phyloP scores from a whole-genome alignment of 805 yeast genomes.

The Jamesozyma jinghongensis region DNA sequence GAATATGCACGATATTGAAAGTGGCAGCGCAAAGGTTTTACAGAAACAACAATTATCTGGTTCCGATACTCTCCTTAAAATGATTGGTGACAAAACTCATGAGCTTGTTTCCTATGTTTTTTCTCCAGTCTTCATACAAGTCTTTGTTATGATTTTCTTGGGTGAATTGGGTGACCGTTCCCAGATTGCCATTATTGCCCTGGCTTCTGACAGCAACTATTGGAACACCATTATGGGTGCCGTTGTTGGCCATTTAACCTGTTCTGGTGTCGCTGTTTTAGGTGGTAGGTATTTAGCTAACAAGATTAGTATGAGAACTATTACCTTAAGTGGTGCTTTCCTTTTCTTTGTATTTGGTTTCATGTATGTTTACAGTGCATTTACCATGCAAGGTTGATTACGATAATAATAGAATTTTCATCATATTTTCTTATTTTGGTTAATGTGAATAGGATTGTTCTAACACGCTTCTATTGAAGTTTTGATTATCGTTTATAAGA shows the following conservation, averaged over 20 bases:
- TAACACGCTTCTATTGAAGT: too few species aligned
- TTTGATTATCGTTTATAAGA: too few species aligned
- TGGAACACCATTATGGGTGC: conserved; percentile 87
- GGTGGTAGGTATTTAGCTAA: conserved; percentile 91
- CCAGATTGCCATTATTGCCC: conserved; percentile 94
- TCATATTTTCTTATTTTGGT: background rate
- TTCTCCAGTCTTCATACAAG: conserved; percentile 89
- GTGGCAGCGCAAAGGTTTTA: conserved; percentile 31
- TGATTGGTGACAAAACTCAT: conserved; percentile 39
- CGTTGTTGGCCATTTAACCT: conserved; percentile 75
- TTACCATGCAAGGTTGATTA: conserved; percentile 6
- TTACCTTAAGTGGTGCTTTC: conserved; percentile 82
- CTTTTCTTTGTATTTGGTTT: conserved; percentile 80
- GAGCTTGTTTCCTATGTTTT: conserved; percentile 55
- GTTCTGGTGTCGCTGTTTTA: conserved; percentile 83
- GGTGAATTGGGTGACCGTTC: conserved; percentile 99
- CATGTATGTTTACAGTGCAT: conserved; percentile 67
- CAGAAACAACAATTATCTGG: conserved; percentile 7
- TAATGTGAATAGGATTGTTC: too few species aligned
- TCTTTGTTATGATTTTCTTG: conserved; percentile 87
- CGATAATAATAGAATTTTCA: background rate
- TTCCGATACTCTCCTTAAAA: conserved; percentile 19
- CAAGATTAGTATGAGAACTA: conserved; percentile 81
- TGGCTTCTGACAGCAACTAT: conserved; percentile 95
- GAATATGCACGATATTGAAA: conserved; percentile 49